phyloP scores from a whole-genome alignment of 2,329 filamentous ascomycete genomes.

The Diaporthe ilicicola region DNA sequence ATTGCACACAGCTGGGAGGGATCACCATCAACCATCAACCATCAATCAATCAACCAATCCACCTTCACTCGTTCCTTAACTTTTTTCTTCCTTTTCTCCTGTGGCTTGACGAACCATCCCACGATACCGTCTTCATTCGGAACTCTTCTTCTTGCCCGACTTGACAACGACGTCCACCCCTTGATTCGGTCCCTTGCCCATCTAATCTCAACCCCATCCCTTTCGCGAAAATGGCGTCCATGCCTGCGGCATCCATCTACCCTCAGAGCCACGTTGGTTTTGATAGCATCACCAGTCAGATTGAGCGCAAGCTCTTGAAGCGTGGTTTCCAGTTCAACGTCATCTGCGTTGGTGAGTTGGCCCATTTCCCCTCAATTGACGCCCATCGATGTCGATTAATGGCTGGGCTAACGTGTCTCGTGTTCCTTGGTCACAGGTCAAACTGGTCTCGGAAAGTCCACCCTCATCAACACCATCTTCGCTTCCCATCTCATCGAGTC shows the following conservation, averaged over 20 bases:
- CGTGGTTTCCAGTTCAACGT: slow-evolving; percentile 99
- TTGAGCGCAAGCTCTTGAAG: slow-evolving; percentile 99
- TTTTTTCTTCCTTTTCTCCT: slow-evolving; percentile 7
- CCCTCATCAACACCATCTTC: slow-evolving; percentile 99
- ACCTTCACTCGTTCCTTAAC: slow-evolving; percentile 31
- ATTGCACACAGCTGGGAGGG: slow-evolving; percentile 23
- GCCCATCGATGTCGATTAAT: not conserved
- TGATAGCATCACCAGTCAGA: slow-evolving; percentile 99
- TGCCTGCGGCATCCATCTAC: slow-evolving; percentile 78
- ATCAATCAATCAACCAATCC: slow-evolving; percentile 29
- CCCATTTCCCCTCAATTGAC: not conserved
- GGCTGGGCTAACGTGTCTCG: slow-evolving; percentile 43
- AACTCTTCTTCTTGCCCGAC: slow-evolving; percentile 46
- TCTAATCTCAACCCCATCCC: slow-evolving; percentile 40
- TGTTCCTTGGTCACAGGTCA: slow-evolving; percentile 70
- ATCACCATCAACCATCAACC: slow-evolving; percentile 27
- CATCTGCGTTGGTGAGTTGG: slow-evolving; percentile 92
- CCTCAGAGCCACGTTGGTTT: slow-evolving; percentile 99
- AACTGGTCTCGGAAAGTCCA: slow-evolving; percentile 98
- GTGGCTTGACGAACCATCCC: slow-evolving; percentile 33
- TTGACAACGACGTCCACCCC: slow-evolving; percentile 39
- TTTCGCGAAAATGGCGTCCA: slow-evolving; percentile 60
- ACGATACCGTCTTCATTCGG: slow-evolving; percentile 28
- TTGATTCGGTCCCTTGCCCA: slow-evolving; percentile 40
- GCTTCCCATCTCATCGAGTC: slow-evolving; percentile 99